Evolutionary conservation across 805 yeast species (phyloP).

Genomic region (Candida nanaspora): DNA sequence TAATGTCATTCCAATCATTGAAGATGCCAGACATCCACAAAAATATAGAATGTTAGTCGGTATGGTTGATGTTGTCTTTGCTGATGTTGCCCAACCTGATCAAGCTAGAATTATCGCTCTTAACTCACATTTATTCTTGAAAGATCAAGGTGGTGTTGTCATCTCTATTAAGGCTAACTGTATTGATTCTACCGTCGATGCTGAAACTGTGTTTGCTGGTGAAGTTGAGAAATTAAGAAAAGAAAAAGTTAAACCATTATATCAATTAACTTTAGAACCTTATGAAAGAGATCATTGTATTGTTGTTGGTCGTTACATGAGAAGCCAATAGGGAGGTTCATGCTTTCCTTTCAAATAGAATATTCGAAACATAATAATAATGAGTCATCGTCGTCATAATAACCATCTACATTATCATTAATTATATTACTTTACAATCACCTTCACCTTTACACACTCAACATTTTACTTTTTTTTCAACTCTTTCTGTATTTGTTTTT

Average conservation of each 20-base stretch:
- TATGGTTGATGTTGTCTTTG: slow-evolving; percentile 98
- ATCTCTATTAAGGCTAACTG: slow-evolving; percentile 99
- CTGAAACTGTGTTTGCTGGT: slow-evolving; percentile 98
- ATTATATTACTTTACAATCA: too few species aligned
- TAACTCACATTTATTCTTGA: slow-evolving; percentile 95
- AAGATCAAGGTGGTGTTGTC: slow-evolving; percentile 97
- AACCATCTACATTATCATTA: too few species aligned
- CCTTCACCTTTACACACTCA: too few species aligned
- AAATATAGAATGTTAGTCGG: slow-evolving; percentile 98
- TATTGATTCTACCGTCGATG: slow-evolving; percentile 98
- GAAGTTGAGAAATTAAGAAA: slow-evolving; percentile 98
- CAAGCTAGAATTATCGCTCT: slow-evolving; percentile 99
- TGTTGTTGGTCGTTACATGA: slow-evolving; percentile 93
- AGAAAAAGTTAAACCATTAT: slow-evolving; percentile 97
- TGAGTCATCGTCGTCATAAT: too few species aligned
- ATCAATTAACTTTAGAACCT: slow-evolving; percentile 98
- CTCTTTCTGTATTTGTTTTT: not conserved
- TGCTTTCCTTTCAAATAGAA: too few species aligned
- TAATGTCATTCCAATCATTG: slow-evolving; percentile 96
- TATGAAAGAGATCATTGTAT: slow-evolving; percentile 99
- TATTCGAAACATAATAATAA: too few species aligned
- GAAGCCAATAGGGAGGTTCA: slow-evolving; percentile 55
- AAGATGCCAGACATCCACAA: slow-evolving; percentile 99
- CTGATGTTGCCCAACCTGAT: slow-evolving; percentile 99
- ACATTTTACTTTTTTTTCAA: too few species aligned